A percentile compares a stretch with the other conserved stretches of the same genome.
These are phyloP conservation scores for Andrographis paniculata DNA, from an alignment of 305 asterid genomes.

Conservation along the genomic window DNA sequence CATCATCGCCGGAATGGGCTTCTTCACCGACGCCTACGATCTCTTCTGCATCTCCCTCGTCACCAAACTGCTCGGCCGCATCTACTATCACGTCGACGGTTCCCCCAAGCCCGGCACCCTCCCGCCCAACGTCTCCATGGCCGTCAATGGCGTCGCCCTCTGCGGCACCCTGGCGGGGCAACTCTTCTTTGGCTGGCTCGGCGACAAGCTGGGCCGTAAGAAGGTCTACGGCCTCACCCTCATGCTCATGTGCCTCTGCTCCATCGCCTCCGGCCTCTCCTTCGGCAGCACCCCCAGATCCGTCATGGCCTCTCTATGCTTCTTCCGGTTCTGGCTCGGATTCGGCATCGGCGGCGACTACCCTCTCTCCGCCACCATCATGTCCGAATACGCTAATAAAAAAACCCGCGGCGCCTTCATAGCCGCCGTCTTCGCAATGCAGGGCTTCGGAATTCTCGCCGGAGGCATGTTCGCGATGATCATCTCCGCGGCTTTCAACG, in stretches of 20 bases:
- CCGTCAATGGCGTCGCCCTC: constrained; percentile 45
- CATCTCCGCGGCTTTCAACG: constrained; percentile 28
- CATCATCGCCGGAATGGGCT: constrained; percentile 47
- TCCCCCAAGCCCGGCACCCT: constrained; percentile 35
- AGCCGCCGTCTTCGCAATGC: constrained; percentile 50
- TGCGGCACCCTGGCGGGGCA: constrained; percentile 44
- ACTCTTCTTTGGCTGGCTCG: constrained; percentile 48
- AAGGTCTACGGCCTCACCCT: constrained; percentile 39
- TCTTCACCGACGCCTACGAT: constrained; percentile 46
- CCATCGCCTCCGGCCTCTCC: constrained; percentile 40
- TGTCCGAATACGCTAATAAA: constrained; percentile 53
- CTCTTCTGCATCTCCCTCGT: constrained; percentile 48
- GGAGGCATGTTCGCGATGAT: constrained; percentile 34
- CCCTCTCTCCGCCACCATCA: constrained; percentile 47
- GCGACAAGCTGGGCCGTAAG: constrained; percentile 41
- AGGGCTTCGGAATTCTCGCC: constrained; percentile 40
- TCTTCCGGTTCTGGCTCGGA: constrained; percentile 50
- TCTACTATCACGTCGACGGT: constrained; percentile 43
- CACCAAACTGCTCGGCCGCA: constrained; percentile 45
- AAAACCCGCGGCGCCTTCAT: too few species aligned
- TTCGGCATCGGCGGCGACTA: constrained; percentile 50
- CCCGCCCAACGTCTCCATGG: constrained; percentile 43
- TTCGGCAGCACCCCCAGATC: constrained; percentile 27
- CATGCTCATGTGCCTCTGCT: constrained; percentile 34
- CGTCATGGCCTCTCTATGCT: constrained; percentile 37